Evolutionary conservation across 2,329 filamentous ascomycete genomes (phyloP), one percentile per base, ranked within the genome.

Genomic region (Sporothrix sp.): DNA sequence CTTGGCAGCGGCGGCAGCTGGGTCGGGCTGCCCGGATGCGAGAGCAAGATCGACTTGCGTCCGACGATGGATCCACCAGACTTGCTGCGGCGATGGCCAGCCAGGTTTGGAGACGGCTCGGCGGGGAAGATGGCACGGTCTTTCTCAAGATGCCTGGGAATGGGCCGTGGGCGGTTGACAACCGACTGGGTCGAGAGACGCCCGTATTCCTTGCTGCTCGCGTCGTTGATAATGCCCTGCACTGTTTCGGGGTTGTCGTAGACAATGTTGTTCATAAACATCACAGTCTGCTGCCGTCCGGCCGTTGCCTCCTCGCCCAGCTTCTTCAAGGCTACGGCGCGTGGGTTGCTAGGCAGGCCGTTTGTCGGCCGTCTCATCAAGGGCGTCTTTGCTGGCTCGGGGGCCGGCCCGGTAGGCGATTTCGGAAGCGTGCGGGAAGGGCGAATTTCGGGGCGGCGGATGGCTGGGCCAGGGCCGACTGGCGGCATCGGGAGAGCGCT

Each of bases 201-300:
- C 20, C 54, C 50, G 21, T 51, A 25, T 23, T 58, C 56, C 38
- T 62, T 60, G 2, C 57, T 55, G 16, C 66, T 65, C 3, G 67
- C 70, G 10, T 63, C 68, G 27, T 71, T 66, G 32, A 78, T 69
- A 52, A 79, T 75, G 21, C 66, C 68, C 47, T 71, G 65, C 2
- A 80, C 73, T 1, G 65, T 61, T 25, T 59, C 62, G 1, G 76
- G 74, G 51, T 81, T 67, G 49, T 79, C 66, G 54, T 78, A 79
- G 32, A 75, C 67, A 50, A 79, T 76, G 45, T 73, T 68, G 52
- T 78, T 79, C 45, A 80, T 62, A 49, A 78, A 71, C 70, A 80
- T 72, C 40, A 79, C 69, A 4, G 71, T 78, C 52, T 73, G 69
- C 21, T 72, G 63, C 48, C 63, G 67, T 49, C 58, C 58, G 39